Base-by-base conservation (phyloP, 2,329 filamentous ascomycete species). In the Gaeumannomyces tritici region DNA sequence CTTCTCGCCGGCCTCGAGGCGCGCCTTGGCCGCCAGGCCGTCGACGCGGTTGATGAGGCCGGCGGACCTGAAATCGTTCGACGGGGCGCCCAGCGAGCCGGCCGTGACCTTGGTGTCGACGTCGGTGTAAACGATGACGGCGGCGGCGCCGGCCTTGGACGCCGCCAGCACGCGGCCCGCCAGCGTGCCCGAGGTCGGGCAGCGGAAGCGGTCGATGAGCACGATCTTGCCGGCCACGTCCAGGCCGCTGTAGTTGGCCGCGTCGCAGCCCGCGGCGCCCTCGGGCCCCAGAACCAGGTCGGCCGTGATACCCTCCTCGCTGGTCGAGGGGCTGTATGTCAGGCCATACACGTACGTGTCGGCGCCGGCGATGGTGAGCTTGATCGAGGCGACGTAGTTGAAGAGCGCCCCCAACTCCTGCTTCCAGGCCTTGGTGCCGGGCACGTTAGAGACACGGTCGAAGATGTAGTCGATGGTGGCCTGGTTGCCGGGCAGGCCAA, bases 401-500 rank as follows among this genome's bases (percentile, higher is more conserved):
- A 77, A 80, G 0, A 77, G 69, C 2, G 78, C 79, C 0, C 77
- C 73, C 64, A 83, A 82, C 62, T 80, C 75, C 61, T 81, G 79
- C 55, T 75, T 77, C 76, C 79, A 82, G 28, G 71, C 71, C 28
- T 70, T 71, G 9, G 71, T 70, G 31, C 67, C 70, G 27, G 73
- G 65, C 13, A 76, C 72, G n/a, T 76, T 74, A 33, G 74, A 74
- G 9, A 80, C 73, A 35, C 75, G 74, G n/a, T 73, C 74, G 60
- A 76, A 75, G 66, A 83, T 74, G 66, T 79, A 61, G 33, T 61
- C 60, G 31, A 61, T 55, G 24, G 60, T 61, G 6, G 86, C 90
- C 33, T 86, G 83, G 15, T 78, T 75, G 26, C 82, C 79, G 2
- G 82, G 82, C 28, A 93, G 75, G 1, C 87, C 87, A 63, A 91